phyloP scores from a whole-genome alignment of 768 basidiomycete genomes.

The Lyophyllum decastes region DNA sequence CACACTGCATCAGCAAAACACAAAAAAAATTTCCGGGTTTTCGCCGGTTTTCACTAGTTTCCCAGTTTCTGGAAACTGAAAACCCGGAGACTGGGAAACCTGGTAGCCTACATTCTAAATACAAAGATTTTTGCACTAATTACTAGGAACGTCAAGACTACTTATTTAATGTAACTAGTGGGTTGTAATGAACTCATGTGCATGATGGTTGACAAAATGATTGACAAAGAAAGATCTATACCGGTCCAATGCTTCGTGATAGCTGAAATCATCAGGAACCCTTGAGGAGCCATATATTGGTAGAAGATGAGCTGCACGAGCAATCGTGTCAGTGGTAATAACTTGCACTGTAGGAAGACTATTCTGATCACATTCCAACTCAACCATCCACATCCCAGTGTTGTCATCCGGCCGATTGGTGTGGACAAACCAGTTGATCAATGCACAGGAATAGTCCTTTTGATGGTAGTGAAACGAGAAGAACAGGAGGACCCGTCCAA shows the following conservation, averaged over 20 bases:
- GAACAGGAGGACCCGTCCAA: constrained; percentile 28
- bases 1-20: too few relatives aligned
- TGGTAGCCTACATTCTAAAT: too few relatives aligned
- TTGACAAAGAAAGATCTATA: constrained; percentile 16
- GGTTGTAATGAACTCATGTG: constrained; percentile 9
- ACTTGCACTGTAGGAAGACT: constrained; percentile 6
- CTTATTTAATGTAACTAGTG: too few relatives aligned
- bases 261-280: constrained; percentile 16
- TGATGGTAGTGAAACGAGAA: constrained; percentile 27
- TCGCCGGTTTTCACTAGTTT: too few relatives aligned
- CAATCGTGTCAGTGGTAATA: constrained; percentile 21
- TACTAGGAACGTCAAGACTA: too few relatives aligned
- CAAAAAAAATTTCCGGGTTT: too few relatives aligned
- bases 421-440: constrained; percentile 7
- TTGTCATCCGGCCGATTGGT: constrained; percentile 9
- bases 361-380: neutral
- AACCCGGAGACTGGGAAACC: too few relatives aligned
- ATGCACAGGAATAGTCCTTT: constrained; percentile 3
- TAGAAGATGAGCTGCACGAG: constrained; percentile 25
- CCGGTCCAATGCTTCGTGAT: constrained; percentile 21
- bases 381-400: constrained; percentile 21
- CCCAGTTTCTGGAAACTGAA: too few relatives aligned
- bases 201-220: constrained; percentile 4
- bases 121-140: too few relatives aligned
- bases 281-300: constrained; percentile 19